phyloP scores from a whole-genome alignment of 345 rosid genomes.

The Brassica carinata region DNA sequence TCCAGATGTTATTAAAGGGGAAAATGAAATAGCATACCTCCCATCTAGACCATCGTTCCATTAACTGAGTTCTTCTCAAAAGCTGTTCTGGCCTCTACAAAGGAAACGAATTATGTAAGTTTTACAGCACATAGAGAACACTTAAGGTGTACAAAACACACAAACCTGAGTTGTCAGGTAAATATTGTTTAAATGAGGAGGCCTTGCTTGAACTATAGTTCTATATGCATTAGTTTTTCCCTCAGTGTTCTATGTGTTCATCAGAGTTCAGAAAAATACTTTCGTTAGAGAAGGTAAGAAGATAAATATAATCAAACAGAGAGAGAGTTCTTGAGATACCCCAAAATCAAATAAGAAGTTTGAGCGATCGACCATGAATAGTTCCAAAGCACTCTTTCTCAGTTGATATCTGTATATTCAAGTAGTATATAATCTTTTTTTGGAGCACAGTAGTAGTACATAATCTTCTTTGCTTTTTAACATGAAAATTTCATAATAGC shows the following conservation, averaged over 20 bases:
- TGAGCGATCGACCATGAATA: constrained; percentile 92
- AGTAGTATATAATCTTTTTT: background rate
- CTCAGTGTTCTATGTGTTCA: constrained; percentile 60
- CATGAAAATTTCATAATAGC: no score
- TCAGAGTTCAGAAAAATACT: constrained; percentile 4
- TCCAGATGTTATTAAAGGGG: constrained; percentile 9
- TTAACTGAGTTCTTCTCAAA: constrained; percentile 77
- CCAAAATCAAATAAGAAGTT: constrained; percentile 94
- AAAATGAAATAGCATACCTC: constrained; percentile 56
- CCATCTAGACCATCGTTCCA: constrained; percentile 97
- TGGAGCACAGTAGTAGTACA: no score
- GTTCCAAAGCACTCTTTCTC: constrained; percentile 90
- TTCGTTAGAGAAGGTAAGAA: background rate
- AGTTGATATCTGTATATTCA: constrained; percentile 62
- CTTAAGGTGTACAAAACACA: background rate
- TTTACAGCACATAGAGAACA: constrained; percentile 1
- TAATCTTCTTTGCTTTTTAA: no score
- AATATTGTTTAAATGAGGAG: constrained; percentile 78
- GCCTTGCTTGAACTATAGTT: constrained; percentile 79
- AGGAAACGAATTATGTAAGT: constrained; percentile 11
- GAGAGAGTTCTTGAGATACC: constrained; percentile 51
- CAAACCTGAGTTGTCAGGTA: constrained; percentile 89
- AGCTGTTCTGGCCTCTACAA: constrained; percentile 88
- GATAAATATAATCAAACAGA: background rate
- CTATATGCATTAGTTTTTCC: constrained; percentile 81